Conservation (phyloP, 2,329 filamentous ascomycete species). For the Colletotrichum spinosum region DNA sequence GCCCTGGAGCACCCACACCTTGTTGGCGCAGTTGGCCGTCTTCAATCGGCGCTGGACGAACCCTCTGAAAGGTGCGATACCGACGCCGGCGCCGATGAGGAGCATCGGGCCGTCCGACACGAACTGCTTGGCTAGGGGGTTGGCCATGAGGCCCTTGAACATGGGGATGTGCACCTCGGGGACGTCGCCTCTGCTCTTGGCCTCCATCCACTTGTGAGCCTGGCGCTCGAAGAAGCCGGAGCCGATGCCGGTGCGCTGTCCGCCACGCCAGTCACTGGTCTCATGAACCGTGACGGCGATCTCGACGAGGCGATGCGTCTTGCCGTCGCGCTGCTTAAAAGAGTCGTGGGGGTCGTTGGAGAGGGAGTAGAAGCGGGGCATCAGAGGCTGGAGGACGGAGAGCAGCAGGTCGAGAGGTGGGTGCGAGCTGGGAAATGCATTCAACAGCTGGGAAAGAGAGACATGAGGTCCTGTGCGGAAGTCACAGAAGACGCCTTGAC, state of each 20-base stretch:
- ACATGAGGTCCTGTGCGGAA: slow-evolving; percentile 90
- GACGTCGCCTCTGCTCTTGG: slow-evolving; percentile 70
- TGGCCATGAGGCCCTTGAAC: slow-evolving; percentile 98
- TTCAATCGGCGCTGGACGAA: slow-evolving; percentile 95
- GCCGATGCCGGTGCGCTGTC: slow-evolving; percentile 83
- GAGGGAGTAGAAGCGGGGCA: slow-evolving; percentile 98
- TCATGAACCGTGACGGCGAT: slow-evolving; percentile 98
- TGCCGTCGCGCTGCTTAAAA: slow-evolving; percentile 74
- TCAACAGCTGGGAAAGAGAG: slow-evolving; percentile 85
- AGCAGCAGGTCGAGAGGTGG: slow-evolving; percentile 87
- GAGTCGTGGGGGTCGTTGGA: slow-evolving; percentile 93
- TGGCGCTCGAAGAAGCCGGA: slow-evolving; percentile 94
- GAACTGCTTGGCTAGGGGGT: slow-evolving; percentile 92
- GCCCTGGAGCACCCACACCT: slow-evolving; percentile 96
- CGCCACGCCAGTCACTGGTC: slow-evolving; percentile 79
- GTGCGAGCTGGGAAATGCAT: slow-evolving; percentile 91
- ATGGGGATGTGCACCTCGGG: slow-evolving; percentile 85
- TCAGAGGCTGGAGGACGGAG: slow-evolving; percentile 84
- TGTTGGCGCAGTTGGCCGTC: slow-evolving; percentile 96
- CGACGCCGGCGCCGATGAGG: slow-evolving; percentile 94
- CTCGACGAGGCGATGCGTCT: slow-evolving; percentile 85
- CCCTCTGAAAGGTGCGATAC: slow-evolving; percentile 96
- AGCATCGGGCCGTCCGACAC: slow-evolving; percentile 96
- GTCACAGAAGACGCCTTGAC: slow-evolving; percentile 93
- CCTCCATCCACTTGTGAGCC: slow-evolving; percentile 77